Evolutionary conservation across 345 rosid species (phyloP).

Genomic region (Sisymbrium irio): DNA sequence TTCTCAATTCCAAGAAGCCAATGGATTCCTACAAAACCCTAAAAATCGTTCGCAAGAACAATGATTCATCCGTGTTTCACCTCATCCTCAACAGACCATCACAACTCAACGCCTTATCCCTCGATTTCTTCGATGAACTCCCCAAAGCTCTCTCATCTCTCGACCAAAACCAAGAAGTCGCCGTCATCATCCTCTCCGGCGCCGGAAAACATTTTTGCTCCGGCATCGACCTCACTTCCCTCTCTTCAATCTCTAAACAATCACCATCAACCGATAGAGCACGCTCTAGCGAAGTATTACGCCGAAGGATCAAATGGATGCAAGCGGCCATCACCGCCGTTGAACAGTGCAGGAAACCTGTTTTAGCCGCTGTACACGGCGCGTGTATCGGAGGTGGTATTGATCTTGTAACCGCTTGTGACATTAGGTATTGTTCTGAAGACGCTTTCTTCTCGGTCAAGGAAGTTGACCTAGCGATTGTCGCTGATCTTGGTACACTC

Average conservation of each 20-base stretch:
- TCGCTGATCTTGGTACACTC: slow-evolving; percentile 84
- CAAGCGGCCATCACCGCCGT: slow-evolving; percentile 76
- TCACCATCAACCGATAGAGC: slow-evolving; percentile 44
- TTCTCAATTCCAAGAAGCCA: background rate
- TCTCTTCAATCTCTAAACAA: slow-evolving; percentile 18
- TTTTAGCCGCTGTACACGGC: slow-evolving; percentile 66
- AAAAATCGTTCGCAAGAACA: slow-evolving; percentile 37
- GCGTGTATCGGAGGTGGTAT: slow-evolving; percentile 80
- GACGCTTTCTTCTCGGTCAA: slow-evolving; percentile 71
- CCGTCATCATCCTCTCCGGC: slow-evolving; percentile 57
- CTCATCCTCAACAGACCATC: slow-evolving; percentile 62
- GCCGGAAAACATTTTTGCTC: slow-evolving; percentile 78
- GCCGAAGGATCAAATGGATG: slow-evolving; percentile 54
- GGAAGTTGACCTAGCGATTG: slow-evolving; percentile 77
- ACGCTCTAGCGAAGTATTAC: slow-evolving; percentile 48
- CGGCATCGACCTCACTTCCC: slow-evolving; percentile 62
- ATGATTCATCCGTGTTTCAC: slow-evolving; percentile 50
- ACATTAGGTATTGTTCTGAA: slow-evolving; percentile 59
- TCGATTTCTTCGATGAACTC: slow-evolving; percentile 65
- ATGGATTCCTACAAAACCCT: slow-evolving; percentile 52
- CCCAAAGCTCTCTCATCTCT: slow-evolving; percentile 57
- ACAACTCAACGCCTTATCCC: slow-evolving; percentile 58
- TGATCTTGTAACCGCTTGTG: slow-evolving; percentile 75
- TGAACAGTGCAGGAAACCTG: slow-evolving; percentile 80
- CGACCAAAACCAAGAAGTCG: slow-evolving; percentile 57